Percentiles rank a stretch among this genome's conserved stretches.
These are phyloP conservation scores for Solanum pennellii DNA, from an alignment of 257 asterid species.

Conservation along the genomic window DNA sequence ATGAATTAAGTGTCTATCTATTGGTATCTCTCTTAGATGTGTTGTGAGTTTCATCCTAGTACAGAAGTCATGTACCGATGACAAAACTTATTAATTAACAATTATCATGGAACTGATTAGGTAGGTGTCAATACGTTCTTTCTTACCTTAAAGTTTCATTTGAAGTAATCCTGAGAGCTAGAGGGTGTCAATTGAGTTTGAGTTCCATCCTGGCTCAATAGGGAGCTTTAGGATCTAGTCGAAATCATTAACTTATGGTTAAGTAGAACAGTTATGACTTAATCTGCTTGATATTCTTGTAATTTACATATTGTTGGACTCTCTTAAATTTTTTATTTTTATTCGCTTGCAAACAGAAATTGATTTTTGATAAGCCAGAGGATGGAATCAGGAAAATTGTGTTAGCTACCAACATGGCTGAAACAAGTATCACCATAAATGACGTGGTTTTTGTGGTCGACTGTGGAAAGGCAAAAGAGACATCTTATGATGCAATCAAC, in stretches of 20 bases:
- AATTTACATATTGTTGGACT: background rate
- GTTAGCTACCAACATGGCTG: conserved; percentile 96
- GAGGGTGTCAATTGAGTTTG: background rate
- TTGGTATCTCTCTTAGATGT: background rate
- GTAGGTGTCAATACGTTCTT: background rate
- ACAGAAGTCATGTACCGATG: background rate
- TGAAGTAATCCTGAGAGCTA: background rate
- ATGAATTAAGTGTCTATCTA: background rate
- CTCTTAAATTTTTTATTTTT: background rate
- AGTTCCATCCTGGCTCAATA: background rate
- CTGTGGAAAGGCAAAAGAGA: conserved; percentile 95
- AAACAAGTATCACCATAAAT: conserved; percentile 89
- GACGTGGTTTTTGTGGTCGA: conserved; percentile 95
- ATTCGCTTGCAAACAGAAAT: conserved; percentile 36
- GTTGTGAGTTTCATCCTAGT: background rate
- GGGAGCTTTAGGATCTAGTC: background rate
- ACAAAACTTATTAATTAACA: background rate
- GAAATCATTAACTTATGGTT: background rate
- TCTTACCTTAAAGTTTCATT: background rate
- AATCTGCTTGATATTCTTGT: background rate
- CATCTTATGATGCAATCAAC: conserved; percentile 92
- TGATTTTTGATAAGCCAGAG: conserved; percentile 73
- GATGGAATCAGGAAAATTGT: conserved; percentile 90
- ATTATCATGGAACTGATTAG: background rate
- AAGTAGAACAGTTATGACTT: background rate